Evolutionary conservation across 2,329 filamentous ascomycete species (phyloP).

Genomic region (Paecilomyces variotii): DNA sequence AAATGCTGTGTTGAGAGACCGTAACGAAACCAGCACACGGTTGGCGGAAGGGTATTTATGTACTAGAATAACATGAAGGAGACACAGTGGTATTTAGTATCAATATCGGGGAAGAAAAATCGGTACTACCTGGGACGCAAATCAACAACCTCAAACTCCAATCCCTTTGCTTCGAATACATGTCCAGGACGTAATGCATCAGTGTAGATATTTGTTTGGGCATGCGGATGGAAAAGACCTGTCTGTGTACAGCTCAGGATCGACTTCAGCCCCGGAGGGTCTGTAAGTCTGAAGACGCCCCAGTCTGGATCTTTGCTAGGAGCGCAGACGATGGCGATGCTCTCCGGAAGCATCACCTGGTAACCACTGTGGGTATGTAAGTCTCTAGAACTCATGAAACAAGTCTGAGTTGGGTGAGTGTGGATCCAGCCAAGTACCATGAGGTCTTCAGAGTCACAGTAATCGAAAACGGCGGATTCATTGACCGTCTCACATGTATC

Average conservation of each 20-base stretch:
- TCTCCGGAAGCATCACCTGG: constrained; percentile 93
- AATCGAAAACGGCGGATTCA: constrained; percentile 76
- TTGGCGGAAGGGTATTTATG: not conserved
- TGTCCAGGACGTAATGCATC: constrained; percentile 63
- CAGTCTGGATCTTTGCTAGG: constrained; percentile 68
- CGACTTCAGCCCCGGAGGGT: constrained; percentile 82
- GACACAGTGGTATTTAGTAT: not conserved
- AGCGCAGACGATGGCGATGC: constrained; percentile 92
- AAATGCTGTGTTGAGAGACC: not conserved
- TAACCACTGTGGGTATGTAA: constrained; percentile 91
- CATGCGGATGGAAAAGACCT: constrained; percentile 77
- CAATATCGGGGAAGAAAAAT: not conserved
- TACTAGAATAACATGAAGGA: not conserved
- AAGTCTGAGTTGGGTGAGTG: constrained; percentile 91
- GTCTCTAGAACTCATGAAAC: constrained; percentile 94
- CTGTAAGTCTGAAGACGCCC: constrained; percentile 87
- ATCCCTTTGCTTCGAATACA: constrained; percentile 58
- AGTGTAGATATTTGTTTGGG: constrained; percentile 66
- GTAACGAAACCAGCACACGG: not conserved
- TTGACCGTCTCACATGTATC: constrained; percentile 95
- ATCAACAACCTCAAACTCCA: constrained; percentile 63
- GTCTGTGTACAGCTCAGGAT: constrained; percentile 70
- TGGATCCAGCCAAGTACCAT: constrained; percentile 95
- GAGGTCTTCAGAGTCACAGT: constrained; percentile 74
- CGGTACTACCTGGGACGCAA: constrained; percentile 30